Conservation (phyloP, 129 eudicot genomes). For the Pittosporum tobira region DNA sequence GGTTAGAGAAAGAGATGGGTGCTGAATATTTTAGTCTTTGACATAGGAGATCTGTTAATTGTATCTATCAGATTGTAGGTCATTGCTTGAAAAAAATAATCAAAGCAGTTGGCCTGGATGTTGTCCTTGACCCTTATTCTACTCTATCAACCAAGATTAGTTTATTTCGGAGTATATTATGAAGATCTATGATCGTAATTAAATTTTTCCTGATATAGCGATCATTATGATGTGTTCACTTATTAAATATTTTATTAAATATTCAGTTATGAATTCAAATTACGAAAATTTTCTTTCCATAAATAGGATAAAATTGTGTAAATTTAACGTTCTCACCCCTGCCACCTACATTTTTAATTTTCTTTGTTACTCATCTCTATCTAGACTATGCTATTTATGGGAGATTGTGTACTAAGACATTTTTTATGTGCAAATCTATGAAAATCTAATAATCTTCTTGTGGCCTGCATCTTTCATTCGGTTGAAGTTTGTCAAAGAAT, state of each 20-base stretch:
- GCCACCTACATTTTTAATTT: too few species aligned
- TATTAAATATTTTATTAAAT: too few species aligned
- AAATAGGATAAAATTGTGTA: too few species aligned
- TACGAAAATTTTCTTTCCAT: too few species aligned
- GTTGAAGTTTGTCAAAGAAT: conserved; percentile 12
- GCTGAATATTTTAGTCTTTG: background rate
- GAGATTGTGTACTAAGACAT: too few species aligned
- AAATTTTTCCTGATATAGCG: too few species aligned
- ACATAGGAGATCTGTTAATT: conserved; percentile 1
- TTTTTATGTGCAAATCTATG: background rate
- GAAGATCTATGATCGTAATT: background rate
- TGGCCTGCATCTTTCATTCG: background rate
- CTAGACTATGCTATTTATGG: too few species aligned
- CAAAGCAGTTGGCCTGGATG: conserved; percentile 3
- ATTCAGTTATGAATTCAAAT: too few species aligned
- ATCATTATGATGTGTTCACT: too few species aligned
- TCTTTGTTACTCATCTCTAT: too few species aligned
- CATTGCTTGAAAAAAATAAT: background rate
- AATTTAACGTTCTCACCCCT: too few species aligned
- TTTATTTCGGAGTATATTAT: background rate
- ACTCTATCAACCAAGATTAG: background rate
- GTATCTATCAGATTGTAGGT: background rate
- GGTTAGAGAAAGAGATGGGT: conserved; percentile 1
- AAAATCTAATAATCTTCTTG: background rate
- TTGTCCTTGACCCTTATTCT: background rate